Conservation (phyloP, 257 asterid species). For the Cruciata laevipes region DNA sequence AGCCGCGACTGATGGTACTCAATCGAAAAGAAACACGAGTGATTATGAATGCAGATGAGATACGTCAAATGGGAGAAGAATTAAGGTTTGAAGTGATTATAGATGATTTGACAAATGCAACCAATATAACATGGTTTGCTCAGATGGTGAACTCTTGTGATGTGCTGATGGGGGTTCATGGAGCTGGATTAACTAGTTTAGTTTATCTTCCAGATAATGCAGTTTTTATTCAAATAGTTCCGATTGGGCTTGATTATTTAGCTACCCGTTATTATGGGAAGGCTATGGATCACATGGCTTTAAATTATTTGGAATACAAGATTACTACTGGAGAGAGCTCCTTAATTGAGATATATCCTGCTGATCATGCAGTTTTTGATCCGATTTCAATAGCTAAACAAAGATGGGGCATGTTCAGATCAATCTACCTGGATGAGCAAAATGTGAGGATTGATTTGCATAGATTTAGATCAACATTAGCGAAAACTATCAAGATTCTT, state of each 20-base stretch:
- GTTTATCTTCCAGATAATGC: slow-evolving; percentile 62
- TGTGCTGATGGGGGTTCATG: slow-evolving; percentile 66
- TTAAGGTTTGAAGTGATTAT: slow-evolving; percentile 53
- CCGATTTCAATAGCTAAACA: slow-evolving; percentile 37
- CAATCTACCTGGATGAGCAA: slow-evolving; percentile 59
- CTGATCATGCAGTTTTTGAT: slow-evolving; percentile 41
- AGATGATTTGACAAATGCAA: slow-evolving; percentile 47
- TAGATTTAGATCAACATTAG: slow-evolving; percentile 44
- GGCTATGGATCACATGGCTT: slow-evolving; percentile 52
- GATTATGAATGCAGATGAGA: slow-evolving; percentile 31
- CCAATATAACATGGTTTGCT: slow-evolving; percentile 38
- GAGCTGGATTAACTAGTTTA: slow-evolving; percentile 80
- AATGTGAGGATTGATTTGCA: slow-evolving; percentile 55
- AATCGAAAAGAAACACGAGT: slow-evolving; percentile 44
- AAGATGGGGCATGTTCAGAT: slow-evolving; percentile 44
- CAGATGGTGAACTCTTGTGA: slow-evolving; percentile 61
- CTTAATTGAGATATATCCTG: slow-evolving; percentile 27
- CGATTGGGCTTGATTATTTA: slow-evolving; percentile 49
- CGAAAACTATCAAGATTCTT: slow-evolving; percentile 42
- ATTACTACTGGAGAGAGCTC: slow-evolving; percentile 49
- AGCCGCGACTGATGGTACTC: slow-evolving; percentile 55
- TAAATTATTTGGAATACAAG: slow-evolving; percentile 52
- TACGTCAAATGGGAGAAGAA: slow-evolving; percentile 28
- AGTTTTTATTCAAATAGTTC: slow-evolving; percentile 54
- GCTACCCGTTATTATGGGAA: slow-evolving; percentile 56